phyloP scores from a whole-genome alignment of 345 rosid genomes.

The Leavenworthia alabamica region DNA sequence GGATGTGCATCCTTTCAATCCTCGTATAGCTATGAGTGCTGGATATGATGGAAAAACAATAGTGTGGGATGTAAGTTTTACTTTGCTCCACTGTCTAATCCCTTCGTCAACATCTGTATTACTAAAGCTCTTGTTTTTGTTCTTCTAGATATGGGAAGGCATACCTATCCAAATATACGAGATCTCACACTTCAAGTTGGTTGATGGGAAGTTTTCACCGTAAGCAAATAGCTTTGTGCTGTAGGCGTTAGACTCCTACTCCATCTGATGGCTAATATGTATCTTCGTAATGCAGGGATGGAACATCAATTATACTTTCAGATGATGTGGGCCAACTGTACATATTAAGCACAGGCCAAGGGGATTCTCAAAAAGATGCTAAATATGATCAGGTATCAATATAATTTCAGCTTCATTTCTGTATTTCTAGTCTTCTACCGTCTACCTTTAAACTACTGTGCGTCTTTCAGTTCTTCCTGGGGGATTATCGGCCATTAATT shows the following conservation, averaged over 20 bases:
- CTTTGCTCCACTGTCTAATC: slow-evolving; percentile 1
- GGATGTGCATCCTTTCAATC: slow-evolving; percentile 98
- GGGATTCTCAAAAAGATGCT: slow-evolving; percentile 90
- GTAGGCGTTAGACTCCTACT: slow-evolving; percentile 1
- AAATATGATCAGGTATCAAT: slow-evolving; percentile 86
- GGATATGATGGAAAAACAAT: slow-evolving; percentile 97
- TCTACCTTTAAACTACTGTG: slow-evolving; percentile 1
- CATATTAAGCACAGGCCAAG: slow-evolving; percentile 89
- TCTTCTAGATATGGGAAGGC: slow-evolving; percentile 94
- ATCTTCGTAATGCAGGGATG: slow-evolving; percentile 56
- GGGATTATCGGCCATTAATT: slow-evolving; percentile 92
- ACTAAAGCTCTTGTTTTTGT: slow-evolving; percentile 17
- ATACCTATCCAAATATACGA: slow-evolving; percentile 78
- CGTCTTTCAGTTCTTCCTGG: slow-evolving; percentile 76
- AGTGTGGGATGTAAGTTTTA: slow-evolving; percentile 96
- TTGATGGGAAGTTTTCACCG: slow-evolving; percentile 99
- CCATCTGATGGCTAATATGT: slow-evolving; percentile 11
- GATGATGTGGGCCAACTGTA: slow-evolving; percentile 98
- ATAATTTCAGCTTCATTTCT: slow-evolving; percentile 4
- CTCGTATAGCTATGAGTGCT: slow-evolving; percentile 98
- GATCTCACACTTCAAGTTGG: slow-evolving; percentile 87
- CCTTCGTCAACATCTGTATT: slow-evolving; percentile 7
- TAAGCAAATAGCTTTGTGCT: slow-evolving; percentile 39
- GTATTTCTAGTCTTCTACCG: slow-evolving; percentile 7
- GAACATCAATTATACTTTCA: slow-evolving; percentile 91